phyloP scores from a whole-genome alignment of 192 early-diverging fungal genomes.

The Backusella macrospora region DNA sequence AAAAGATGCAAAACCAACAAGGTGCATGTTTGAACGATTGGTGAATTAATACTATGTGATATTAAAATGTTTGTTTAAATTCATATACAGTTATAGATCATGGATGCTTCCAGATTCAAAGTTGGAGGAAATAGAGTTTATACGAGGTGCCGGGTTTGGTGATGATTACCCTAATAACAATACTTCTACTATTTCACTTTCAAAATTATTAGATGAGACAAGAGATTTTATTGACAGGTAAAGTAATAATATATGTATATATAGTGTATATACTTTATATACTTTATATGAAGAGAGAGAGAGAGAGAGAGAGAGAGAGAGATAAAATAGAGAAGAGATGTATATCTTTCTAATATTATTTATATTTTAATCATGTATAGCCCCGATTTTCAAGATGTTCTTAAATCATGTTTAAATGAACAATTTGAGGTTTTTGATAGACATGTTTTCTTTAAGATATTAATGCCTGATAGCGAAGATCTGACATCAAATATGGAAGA shows the following conservation, averaged over 20 bases:
- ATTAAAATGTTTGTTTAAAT: too few relatives aligned
- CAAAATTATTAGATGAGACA: slow-evolving; percentile 80
- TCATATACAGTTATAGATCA: slow-evolving; percentile 46
- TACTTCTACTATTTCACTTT: slow-evolving; percentile 50
- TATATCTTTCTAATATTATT: slow-evolving; percentile 33
- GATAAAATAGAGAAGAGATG: neutral
- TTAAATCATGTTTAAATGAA: slow-evolving; percentile 42
- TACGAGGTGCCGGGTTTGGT: slow-evolving; percentile 58
- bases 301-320: too few relatives aligned
- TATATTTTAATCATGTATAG: slow-evolving; percentile 24
- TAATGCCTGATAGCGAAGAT: slow-evolving; percentile 32
- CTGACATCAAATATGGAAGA: slow-evolving; percentile 44
- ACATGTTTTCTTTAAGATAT: slow-evolving; percentile 40
- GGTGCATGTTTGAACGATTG: neutral
- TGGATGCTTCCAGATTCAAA: slow-evolving; percentile 64
- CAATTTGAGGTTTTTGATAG: slow-evolving; percentile 48
- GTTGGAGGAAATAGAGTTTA: slow-evolving; percentile 63
- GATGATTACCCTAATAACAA: slow-evolving; percentile 15
- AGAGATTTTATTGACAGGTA: slow-evolving; percentile 87
- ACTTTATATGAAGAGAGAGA: too few relatives aligned
- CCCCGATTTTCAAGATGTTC: slow-evolving; percentile 50
- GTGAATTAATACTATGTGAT: too few relatives aligned
- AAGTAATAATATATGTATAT: neutral
- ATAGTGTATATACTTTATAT: too few relatives aligned
- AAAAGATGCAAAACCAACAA: slow-evolving; percentile 40